Base-by-base conservation (phyloP, 768 basidiomycete genomes). In the Grammothele lineata region DNA sequence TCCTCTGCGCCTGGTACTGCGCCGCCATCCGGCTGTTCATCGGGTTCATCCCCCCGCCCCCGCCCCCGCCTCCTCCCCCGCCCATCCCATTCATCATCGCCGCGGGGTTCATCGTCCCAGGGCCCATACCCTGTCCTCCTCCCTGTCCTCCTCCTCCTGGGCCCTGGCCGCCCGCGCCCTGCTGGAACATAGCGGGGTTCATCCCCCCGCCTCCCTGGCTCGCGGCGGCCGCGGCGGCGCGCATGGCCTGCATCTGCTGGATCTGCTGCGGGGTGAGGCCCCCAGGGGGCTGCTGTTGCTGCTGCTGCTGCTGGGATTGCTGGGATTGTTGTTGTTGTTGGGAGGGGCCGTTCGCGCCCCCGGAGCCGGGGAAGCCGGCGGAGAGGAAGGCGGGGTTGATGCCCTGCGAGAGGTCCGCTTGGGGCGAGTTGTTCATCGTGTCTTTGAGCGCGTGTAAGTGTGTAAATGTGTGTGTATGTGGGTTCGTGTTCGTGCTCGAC, bases 341-440 rank as follows among this genome's bases (percentile, higher is more conserved):
- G 5, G 49, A 45, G 0, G 43, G 27, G 17, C 33, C 35, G 40
- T 30, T 40, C 25, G 39, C 22, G 36, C 45, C 43, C 0, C 42
- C 24, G 18, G 27, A n/a, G 30, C 25, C 38, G 40, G 6, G 26
- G 48, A 26, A 43, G n/a, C 32, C 40, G 15, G 8, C 47, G 18
- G 54, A 51, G 50, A 57, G 56, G 22, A 57, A 53, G 18, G 56
- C 53, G 45, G 56, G 56, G 36, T 54, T 51, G 43, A 53, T 53
- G 43, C 46, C 51, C 34, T 52, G 51, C 6, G 50, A 49, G 38
- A 48, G 42, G 53, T 54, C 54, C 37, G 37, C 47, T 36, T 53
- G 54, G 22, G 50, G 24, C 23, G 38, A 30, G 36, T 21, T 50
- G 51, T 45, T 58, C 54, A 40, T 45, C 11, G 32, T 26, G 33